Evolutionary conservation across 805 yeast genomes (phyloP), one percentile per base, ranked within the genome.

Genomic region (Candida peoriensis): DNA sequence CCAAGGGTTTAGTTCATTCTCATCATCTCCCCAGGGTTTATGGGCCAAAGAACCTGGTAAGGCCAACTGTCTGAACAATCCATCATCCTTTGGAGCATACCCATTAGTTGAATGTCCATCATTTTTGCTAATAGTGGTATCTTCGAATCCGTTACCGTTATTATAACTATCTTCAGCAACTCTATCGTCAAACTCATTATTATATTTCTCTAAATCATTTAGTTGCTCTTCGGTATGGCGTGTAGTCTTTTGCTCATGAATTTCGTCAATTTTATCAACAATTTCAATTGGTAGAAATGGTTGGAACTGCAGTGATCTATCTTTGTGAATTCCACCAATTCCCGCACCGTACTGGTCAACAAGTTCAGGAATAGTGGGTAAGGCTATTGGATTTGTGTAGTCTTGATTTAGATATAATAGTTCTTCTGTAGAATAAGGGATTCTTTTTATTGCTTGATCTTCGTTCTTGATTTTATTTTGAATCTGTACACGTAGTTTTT

Each of bases 331-430:
- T 2, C 86, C 84, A 4, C 84, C 81, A 13, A 78, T 51, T 8
- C 89, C 88, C 1, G 85, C 74, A 2, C 96, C 94, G 66, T 86
- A 90, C 28, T 72, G 70, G 37, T 73, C 76, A 18, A 86, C 68
- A 55, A 87, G 60, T 56, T 90, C 96, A 2, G 74, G 62, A 8
- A 76, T 50, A n/a, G 80, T 77, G 2, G 97, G 97, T 20, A 87
- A 59, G 1, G 75, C 71, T 20, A 84, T 70, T 2, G 77, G 75
- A 18, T 31, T 47, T 19, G 38, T 33, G 26, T 36, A 47, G 33
- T 48, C 52, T 14, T 42, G 45, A 44, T 80, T 81, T 34, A 78
- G 60, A 34, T 72, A 64, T 24, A 74, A 46, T 12, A 34, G 36
- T 4, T 54, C 53, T 6, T 44, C 38, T 5, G 42, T 43, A 4